phyloP scores from a whole-genome alignment of 345 rosid genomes.

The Erucastrum elatum region DNA sequence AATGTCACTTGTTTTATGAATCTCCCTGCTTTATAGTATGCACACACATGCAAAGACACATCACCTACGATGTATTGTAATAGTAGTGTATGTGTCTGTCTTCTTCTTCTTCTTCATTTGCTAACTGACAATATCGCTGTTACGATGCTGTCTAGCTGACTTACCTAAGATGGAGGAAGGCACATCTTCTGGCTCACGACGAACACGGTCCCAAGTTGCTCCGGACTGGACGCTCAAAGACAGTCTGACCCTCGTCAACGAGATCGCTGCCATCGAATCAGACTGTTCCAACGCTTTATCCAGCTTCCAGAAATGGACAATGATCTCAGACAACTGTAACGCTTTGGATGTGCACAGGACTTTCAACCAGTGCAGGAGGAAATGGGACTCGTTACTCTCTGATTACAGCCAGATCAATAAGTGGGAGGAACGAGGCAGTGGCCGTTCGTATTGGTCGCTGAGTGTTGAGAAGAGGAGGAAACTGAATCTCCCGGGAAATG shows the following conservation, averaged over 20 bases:
- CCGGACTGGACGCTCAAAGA: constrained; percentile 60
- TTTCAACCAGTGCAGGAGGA: constrained; percentile 60
- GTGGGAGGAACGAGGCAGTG: constrained; percentile 35
- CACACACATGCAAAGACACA: too few relatives aligned
- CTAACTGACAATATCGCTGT: too few relatives aligned
- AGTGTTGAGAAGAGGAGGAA: constrained; percentile 37
- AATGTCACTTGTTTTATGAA: too few relatives aligned
- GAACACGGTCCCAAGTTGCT: constrained; percentile 65
- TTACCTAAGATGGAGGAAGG: constrained; percentile 28
- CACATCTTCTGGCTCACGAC: constrained; percentile 36
- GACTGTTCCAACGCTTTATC: constrained; percentile 62
- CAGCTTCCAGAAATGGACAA: constrained; percentile 75
- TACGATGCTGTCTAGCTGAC: too few relatives aligned
- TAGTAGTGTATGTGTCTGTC: too few relatives aligned
- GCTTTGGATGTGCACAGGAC: constrained; percentile 55
- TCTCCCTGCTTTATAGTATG: too few relatives aligned
- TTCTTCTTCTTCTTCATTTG: too few relatives aligned
- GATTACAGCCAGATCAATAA: constrained; percentile 51
- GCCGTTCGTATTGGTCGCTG: constrained; percentile 43
- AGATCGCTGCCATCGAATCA: constrained; percentile 62
- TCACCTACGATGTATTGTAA: too few relatives aligned
- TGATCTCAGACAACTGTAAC: constrained; percentile 58
- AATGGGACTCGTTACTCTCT: constrained; percentile 61
- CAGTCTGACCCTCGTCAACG: constrained; percentile 61
- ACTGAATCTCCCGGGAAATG: constrained; percentile 44